phyloP scores from a whole-genome alignment of 176 grass and related monocot species.

The Bonia amplexicaulis region DNA sequence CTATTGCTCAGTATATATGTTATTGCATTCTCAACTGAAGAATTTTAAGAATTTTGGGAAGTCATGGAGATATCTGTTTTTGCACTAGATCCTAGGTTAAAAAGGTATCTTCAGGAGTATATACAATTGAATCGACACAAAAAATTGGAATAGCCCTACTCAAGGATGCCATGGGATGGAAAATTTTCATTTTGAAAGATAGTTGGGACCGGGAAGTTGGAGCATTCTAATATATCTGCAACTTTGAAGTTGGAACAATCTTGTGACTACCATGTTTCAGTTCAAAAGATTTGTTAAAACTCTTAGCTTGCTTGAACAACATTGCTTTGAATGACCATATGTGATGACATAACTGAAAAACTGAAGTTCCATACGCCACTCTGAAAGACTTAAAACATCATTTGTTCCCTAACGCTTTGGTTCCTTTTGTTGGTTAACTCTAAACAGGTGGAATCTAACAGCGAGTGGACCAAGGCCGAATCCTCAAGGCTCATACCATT shows the following conservation, averaged over 20 bases:
- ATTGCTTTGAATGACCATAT: neutral
- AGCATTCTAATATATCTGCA: neutral
- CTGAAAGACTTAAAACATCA: neutral
- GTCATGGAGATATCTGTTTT: neutral
- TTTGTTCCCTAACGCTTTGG: neutral
- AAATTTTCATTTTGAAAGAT: neutral
- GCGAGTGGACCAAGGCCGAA: conserved; percentile 95
- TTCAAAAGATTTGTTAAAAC: neutral
- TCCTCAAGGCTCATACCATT: conserved; percentile 96
- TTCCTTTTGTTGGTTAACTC: neutral
- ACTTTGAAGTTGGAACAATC: neutral
- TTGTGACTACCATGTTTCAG: too few relatives aligned
- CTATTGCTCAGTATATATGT: neutral
- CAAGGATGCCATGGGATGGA: neutral
- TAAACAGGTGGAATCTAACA: conserved; percentile 79
- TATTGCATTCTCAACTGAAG: neutral
- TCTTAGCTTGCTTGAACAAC: neutral
- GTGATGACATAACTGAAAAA: neutral
- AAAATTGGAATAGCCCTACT: neutral
- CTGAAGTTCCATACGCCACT: neutral
- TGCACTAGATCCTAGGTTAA: neutral
- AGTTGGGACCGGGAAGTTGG: neutral
- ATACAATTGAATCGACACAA: neutral
- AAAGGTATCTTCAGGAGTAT: neutral
- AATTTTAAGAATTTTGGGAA: neutral